A percentile compares a stretch with the other conserved stretches of the same genome.
phyloP scores from a whole-genome alignment of 108 stramenopile genomes.

The Chaetoceros muelleri region DNA sequence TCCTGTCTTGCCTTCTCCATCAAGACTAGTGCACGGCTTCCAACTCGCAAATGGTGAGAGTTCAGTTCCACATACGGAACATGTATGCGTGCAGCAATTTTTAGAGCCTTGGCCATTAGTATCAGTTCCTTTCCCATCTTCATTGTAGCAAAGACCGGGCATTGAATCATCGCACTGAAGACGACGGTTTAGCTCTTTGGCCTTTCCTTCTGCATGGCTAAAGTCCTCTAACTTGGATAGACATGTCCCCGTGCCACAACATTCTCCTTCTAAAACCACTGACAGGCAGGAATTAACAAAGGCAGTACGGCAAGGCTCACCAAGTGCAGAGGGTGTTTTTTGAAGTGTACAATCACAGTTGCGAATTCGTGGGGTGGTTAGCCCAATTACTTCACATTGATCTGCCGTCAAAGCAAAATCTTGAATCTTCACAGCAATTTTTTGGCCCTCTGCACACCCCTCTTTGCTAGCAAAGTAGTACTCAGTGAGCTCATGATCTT shows the following conservation, averaged over 20 bases:
- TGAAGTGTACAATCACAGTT: background rate
- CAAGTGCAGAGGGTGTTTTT: too few species aligned
- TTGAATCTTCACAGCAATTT: background rate
- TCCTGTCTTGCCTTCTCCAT: too few species aligned
- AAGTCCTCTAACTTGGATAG: background rate
- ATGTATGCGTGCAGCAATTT: conserved; percentile 1
- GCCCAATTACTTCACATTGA: background rate
- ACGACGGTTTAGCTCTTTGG: background rate
- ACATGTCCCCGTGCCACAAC: conserved; percentile 1
- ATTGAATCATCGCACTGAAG: background rate
- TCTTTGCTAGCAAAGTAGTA: conserved; percentile 1
- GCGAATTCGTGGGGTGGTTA: background rate
- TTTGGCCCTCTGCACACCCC: conserved; percentile 1
- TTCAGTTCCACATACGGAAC: too few species aligned
- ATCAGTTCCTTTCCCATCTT: conserved; percentile 3
- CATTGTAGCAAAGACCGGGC: conserved; percentile 2
- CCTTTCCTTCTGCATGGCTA: background rate
- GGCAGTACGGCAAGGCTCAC: background rate
- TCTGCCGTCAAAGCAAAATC: background rate
- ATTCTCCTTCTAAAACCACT: background rate
- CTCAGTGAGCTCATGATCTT: background rate
- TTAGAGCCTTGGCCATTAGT: background rate
- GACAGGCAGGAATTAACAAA: background rate
- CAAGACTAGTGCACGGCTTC: too few species aligned
- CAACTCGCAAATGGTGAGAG: too few species aligned